Conservation (phyloP, 345 rosid species). For the Linum usitatissimum region DNA sequence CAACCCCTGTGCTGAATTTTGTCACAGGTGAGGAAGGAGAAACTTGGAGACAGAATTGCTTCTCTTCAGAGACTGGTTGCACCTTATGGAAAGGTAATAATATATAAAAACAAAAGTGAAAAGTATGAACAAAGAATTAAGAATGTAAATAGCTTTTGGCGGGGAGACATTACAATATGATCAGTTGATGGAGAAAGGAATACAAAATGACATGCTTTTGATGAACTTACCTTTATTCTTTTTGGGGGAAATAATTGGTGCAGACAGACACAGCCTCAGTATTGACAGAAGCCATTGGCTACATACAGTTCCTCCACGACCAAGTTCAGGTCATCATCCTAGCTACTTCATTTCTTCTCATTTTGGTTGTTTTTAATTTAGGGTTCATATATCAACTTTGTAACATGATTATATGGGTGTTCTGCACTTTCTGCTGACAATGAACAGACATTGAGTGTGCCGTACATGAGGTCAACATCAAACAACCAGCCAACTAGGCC, state of each 20-base stretch:
- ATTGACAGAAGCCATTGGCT: constrained; percentile 53
- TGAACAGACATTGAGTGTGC: background rate
- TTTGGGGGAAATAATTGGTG: background rate
- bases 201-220: constrained; percentile 3
- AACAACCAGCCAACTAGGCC: background rate
- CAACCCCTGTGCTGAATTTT: no score
- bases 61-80: constrained; percentile 63
- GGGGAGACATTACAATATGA: background rate
- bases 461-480: background rate
- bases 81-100: constrained; percentile 56
- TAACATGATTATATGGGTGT: background rate
- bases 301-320: constrained; percentile 56
- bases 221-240: background rate
- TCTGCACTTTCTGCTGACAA: background rate
- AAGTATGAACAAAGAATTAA: background rate
- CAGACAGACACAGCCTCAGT: constrained; percentile 75
- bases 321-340: constrained; percentile 45
- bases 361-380: no score
- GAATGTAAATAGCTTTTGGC: background rate
- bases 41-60: constrained; percentile 54
- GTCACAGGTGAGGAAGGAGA: constrained; percentile 50
- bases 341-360: no score
- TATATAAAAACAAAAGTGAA: background rate
- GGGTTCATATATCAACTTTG: background rate
- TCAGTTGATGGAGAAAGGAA: background rate